These are phyloP conservation scores for Oryza glumipatula DNA, from an alignment of 176 grass and related monocot species.

Conservation along the genomic window DNA sequence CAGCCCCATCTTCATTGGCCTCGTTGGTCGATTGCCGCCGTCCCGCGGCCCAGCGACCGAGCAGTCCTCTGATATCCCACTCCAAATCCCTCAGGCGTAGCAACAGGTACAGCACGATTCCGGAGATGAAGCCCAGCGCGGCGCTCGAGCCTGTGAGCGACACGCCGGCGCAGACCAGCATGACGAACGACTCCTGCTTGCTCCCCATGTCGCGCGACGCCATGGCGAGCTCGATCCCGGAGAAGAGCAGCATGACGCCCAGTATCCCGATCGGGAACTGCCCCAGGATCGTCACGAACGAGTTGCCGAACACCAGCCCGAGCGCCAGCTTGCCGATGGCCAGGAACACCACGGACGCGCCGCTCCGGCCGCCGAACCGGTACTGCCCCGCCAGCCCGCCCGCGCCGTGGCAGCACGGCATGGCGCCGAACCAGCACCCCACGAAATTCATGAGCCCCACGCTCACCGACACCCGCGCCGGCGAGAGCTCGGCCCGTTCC, in stretches of 20 bases:
- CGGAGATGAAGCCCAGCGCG: slow-evolving; percentile 74
- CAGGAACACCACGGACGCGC: slow-evolving; percentile 83
- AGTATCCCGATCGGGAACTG: slow-evolving; percentile 84
- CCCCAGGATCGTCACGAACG: slow-evolving; percentile 70
- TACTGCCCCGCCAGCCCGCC: slow-evolving; percentile 89
- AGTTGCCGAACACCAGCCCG: slow-evolving; percentile 78
- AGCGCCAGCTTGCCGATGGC: slow-evolving; percentile 67
- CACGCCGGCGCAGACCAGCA: slow-evolving; percentile 77
- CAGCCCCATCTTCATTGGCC: background rate
- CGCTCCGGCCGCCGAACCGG: slow-evolving; percentile 83
- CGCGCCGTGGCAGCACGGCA: slow-evolving; percentile 89
- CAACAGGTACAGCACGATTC: slow-evolving; percentile 62
- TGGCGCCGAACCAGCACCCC: slow-evolving; percentile 96
- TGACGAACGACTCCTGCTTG: slow-evolving; percentile 89
- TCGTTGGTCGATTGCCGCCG: background rate
- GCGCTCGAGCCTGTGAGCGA: slow-evolving; percentile 78
- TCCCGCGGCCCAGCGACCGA: slow-evolving; percentile 11
- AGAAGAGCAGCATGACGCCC: slow-evolving; percentile 86
- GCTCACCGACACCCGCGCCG: slow-evolving; percentile 74
- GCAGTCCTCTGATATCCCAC: slow-evolving; percentile 15
- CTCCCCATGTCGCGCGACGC: slow-evolving; percentile 86
- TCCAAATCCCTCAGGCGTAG: slow-evolving; percentile 68
- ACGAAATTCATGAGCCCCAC: slow-evolving; percentile 85
- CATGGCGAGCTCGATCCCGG: slow-evolving; percentile 92
- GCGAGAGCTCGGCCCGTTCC: slow-evolving; percentile 57